These are phyloP conservation scores for Alternaria arborescens DNA, from an alignment of 2,329 filamentous ascomycete species.

Conservation along the genomic window DNA sequence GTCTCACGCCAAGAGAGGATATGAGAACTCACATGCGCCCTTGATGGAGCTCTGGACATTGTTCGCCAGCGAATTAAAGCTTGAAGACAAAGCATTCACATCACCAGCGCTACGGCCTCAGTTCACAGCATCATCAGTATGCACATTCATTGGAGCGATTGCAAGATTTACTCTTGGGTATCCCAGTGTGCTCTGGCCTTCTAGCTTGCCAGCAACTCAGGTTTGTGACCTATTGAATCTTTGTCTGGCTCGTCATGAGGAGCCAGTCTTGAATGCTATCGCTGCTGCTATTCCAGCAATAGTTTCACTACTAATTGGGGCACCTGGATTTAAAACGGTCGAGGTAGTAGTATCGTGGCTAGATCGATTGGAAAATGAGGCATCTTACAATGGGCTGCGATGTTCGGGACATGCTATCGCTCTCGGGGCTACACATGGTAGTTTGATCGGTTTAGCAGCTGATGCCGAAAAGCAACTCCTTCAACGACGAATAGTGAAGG, in stretches of 20 bases:
- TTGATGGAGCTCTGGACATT: slow-evolving; percentile 44
- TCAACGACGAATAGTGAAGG: slow-evolving; percentile 42
- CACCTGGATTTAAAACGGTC: slow-evolving; percentile 18
- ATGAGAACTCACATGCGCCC: slow-evolving; percentile 2
- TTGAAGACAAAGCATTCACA: slow-evolving; percentile 51
- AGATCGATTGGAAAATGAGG: slow-evolving; percentile 43
- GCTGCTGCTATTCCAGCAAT: slow-evolving; percentile 32
- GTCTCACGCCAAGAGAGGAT: background rate
- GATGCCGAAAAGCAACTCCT: slow-evolving; percentile 9
- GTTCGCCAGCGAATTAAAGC: slow-evolving; percentile 42
- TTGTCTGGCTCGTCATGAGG: slow-evolving; percentile 48
- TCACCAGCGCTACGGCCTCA: slow-evolving; percentile 66
- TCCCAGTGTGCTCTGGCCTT: slow-evolving; percentile 7
- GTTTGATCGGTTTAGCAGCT: slow-evolving; percentile 13
- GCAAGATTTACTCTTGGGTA: slow-evolving; percentile 24
- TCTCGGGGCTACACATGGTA: slow-evolving; percentile 51
- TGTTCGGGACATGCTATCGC: slow-evolving; percentile 57
- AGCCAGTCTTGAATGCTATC: slow-evolving; percentile 44
- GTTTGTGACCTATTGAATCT: slow-evolving; percentile 40
- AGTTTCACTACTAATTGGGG: slow-evolving; percentile 27
- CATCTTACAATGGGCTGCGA: slow-evolving; percentile 51
- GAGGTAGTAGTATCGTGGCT: slow-evolving; percentile 43
- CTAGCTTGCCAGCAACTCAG: slow-evolving; percentile 24
- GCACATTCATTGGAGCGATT: slow-evolving; percentile 60
- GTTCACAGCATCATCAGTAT: slow-evolving; percentile 69